Evolutionary conservation across 306 rosid species (phyloP).

Genomic region (Fragaria iinumae): DNA sequence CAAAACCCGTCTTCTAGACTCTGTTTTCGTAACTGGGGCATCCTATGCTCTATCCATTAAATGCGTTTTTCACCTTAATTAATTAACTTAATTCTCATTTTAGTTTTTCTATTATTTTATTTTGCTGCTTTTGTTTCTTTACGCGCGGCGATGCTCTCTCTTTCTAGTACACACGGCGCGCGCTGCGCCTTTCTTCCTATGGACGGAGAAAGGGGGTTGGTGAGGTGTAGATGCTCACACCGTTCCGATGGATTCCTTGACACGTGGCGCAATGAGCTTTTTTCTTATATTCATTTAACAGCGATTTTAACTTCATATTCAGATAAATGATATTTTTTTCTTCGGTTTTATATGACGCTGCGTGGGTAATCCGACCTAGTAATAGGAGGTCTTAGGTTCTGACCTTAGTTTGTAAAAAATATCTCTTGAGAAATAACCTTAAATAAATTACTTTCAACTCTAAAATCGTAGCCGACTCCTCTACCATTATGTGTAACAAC

Average conservation of each 20-base stretch:
- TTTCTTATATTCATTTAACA: neutral
- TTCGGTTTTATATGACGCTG: too few species aligned
- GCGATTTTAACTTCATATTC: too few species aligned
- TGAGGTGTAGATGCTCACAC: neutral
- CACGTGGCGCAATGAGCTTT: neutral
- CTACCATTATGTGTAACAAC: too few species aligned
- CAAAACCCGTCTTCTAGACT: neutral
- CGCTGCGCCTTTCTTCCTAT: conserved; percentile 5
- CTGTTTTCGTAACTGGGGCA: neutral
- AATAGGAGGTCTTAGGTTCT: too few species aligned
- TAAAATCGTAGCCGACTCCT: too few species aligned
- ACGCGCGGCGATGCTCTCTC: conserved; percentile 8
- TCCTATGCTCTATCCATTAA: neutral
- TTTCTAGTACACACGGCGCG: conserved; percentile 13
- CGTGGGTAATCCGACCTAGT: too few species aligned
- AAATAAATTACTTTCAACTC: too few species aligned
- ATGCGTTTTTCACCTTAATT: neutral
- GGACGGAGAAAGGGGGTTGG: neutral
- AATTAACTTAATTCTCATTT: neutral
- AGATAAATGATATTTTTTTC: too few species aligned
- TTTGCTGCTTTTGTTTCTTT: neutral
- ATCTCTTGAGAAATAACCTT: too few species aligned
- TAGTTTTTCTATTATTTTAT: neutral
- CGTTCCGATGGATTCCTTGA: neutral
- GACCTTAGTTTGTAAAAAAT: too few species aligned